These are phyloP conservation scores for Penicillium cataractarum DNA, from an alignment of 495 filamentous ascomycete genomes.

Conservation along the genomic window DNA sequence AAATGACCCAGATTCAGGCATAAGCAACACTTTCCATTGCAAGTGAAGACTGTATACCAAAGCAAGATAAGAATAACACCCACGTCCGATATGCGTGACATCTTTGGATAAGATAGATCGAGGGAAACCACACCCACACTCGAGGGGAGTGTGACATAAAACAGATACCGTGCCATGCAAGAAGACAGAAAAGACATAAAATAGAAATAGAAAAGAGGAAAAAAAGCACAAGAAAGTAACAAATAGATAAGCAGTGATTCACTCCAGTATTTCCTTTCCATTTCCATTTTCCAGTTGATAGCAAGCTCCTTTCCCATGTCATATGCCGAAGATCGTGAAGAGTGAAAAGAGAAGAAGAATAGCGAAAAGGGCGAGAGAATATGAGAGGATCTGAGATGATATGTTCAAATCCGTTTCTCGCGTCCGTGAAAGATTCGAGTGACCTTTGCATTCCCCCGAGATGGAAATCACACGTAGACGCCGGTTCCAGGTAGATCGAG, in stretches of 20 bases:
- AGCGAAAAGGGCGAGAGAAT: background rate
- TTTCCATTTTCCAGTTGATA: constrained; percentile 11
- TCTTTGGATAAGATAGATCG: constrained; percentile 22
- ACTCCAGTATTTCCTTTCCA: constrained; percentile 29
- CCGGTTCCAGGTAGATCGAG: constrained; percentile 21
- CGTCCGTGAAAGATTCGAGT: constrained; percentile 4
- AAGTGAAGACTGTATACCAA: constrained; percentile 34
- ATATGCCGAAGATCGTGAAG: constrained; percentile 32
- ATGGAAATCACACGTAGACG: constrained; percentile 27
- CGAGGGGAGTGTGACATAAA: constrained; percentile 22
- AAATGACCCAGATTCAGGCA: constrained; percentile 8
- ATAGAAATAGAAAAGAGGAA: background rate
- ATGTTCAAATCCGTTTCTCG: constrained; percentile 5
- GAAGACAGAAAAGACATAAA: constrained; percentile 3
- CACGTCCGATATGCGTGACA: constrained; percentile 21
- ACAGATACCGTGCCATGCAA: constrained; percentile 28
- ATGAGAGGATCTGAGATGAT: constrained; percentile 2
- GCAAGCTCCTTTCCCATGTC: constrained; percentile 23
- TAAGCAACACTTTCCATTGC: constrained; percentile 30
- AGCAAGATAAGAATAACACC: constrained; percentile 31
- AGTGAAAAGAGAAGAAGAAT: constrained; percentile 6
- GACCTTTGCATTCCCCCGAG: constrained; percentile 6
- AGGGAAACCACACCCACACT: constrained; percentile 18
- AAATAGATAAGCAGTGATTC: constrained; percentile 11
- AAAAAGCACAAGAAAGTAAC: background rate